These are phyloP conservation scores for Phytopythium sindhum DNA, from an alignment of 352 stramenopile genomes.

Conservation along the genomic window DNA sequence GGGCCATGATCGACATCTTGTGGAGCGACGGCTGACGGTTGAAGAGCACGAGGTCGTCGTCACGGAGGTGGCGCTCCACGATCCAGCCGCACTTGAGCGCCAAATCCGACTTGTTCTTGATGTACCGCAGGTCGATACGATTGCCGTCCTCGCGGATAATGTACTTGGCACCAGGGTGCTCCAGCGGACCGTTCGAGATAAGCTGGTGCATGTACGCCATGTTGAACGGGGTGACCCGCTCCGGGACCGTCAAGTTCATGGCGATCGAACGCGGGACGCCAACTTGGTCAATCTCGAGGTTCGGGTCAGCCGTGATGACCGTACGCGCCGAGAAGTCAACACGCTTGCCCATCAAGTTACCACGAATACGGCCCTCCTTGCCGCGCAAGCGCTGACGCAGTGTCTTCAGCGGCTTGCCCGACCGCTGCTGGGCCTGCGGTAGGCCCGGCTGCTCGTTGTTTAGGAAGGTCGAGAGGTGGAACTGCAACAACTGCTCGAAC, in stretches of 20 bases:
- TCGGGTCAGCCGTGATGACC: constrained; percentile 99
- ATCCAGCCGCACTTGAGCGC: constrained; percentile 97
- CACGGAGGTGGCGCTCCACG: constrained; percentile 97
- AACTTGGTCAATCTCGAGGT: constrained; percentile 98
- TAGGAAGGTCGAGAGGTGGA: constrained; percentile 91
- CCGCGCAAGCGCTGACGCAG: constrained; percentile 94
- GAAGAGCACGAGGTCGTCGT: constrained; percentile 99
- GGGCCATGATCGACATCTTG: constrained; percentile 99
- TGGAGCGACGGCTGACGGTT: constrained; percentile 99
- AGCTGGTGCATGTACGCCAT: constrained; percentile 94
- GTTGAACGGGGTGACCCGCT: constrained; percentile 99
- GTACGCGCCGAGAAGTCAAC: constrained; percentile 99
- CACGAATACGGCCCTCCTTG: constrained; percentile 98
- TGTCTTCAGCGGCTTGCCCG: constrained; percentile 97
- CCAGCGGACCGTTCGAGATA: constrained; percentile 94
- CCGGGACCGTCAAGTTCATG: constrained; percentile 98
- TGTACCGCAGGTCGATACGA: constrained; percentile 97
- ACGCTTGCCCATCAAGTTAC: constrained; percentile 99
- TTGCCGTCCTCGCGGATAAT: constrained; percentile 97
- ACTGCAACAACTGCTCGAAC: constrained; percentile 85
- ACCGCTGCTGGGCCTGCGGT: constrained; percentile 95
- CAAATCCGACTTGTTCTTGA: constrained; percentile 96
- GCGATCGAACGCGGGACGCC: constrained; percentile 98
- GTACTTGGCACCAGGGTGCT: constrained; percentile 97
- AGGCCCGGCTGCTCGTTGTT: constrained; percentile 98